phyloP scores from a whole-genome alignment of 352 stramenopile genomes.

The Blastocystis sp. region DNA sequence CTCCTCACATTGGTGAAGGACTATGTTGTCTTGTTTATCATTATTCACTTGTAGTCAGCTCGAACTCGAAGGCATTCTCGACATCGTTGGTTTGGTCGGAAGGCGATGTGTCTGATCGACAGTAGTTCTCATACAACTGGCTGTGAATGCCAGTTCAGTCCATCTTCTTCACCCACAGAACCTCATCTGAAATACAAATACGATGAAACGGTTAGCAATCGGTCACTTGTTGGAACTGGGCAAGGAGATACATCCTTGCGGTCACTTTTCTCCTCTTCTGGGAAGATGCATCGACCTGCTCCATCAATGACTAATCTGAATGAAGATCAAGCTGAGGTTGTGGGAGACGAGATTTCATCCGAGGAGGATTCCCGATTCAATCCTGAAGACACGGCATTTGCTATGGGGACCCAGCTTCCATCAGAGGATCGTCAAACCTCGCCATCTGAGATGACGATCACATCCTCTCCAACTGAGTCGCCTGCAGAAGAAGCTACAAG shows the following conservation, averaged over 20 bases:
- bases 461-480: neutral
- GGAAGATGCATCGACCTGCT: neutral
- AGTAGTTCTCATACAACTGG: neutral
- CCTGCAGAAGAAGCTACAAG: neutral
- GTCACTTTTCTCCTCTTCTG: constrained; percentile 4
- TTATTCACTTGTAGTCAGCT: constrained; percentile 10
- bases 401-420: neutral
- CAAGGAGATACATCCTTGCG: neutral
- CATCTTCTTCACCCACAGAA: neutral
- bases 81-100: neutral
- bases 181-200: constrained; percentile 54
- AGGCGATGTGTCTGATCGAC: neutral
- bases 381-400: neutral
- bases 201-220: constrained; percentile 21
- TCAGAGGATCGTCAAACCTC: neutral
- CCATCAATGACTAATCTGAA: neutral
- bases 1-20: constrained; percentile 46
- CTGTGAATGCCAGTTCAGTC: neutral
- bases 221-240: neutral
- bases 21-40: neutral
- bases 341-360: neutral
- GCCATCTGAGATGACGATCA: neutral
- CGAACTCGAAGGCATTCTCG: neutral
- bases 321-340: neutral
- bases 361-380: neutral